phyloP scores from a whole-genome alignment of 257 asterid genomes.

The Vinca minor region DNA sequence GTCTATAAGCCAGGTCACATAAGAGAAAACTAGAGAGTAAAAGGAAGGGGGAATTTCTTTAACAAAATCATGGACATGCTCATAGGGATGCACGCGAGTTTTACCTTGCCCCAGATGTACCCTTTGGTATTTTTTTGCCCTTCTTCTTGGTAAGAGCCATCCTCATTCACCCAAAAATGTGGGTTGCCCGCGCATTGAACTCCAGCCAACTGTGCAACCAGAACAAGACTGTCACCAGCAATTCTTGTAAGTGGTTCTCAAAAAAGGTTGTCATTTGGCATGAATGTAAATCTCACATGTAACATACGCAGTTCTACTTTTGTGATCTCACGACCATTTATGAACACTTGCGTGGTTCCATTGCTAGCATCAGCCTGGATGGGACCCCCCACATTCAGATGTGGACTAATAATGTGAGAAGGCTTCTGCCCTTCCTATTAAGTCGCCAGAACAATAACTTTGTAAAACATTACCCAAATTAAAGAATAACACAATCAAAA shows the following conservation, averaged over 20 bases:
- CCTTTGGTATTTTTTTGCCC: slow-evolving; percentile 92
- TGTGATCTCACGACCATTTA: slow-evolving; percentile 89
- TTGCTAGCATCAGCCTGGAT: slow-evolving; percentile 79
- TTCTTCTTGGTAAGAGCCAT: slow-evolving; percentile 98
- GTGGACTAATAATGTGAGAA: slow-evolving; percentile 78
- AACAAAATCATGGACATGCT: slow-evolving; percentile 11
- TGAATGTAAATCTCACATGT: slow-evolving; percentile 35
- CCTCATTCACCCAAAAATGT: slow-evolving; percentile 98
- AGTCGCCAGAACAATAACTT: slow-evolving; percentile 20
- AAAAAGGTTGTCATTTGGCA: slow-evolving; percentile 14
- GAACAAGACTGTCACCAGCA: slow-evolving; percentile 11
- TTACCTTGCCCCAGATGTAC: slow-evolving; percentile 95
- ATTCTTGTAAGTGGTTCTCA: slow-evolving; percentile 12
- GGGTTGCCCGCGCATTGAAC: slow-evolving; percentile 98
- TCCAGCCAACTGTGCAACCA: slow-evolving; percentile 61
- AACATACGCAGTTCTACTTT: slow-evolving; percentile 78
- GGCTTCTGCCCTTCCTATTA: slow-evolving; percentile 96
- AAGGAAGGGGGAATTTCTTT: slow-evolving; percentile 3
- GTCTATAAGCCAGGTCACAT: not conserved
- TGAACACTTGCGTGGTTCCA: slow-evolving; percentile 74
- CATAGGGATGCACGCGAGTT: slow-evolving; percentile 29
- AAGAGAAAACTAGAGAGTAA: too few species aligned
- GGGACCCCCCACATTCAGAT: slow-evolving; percentile 80
- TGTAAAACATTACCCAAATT: slow-evolving; percentile 1
- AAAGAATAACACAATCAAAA: slow-evolving; percentile 4